A percentile compares a stretch with the other conserved stretches of the same genome.
Conservation (phyloP, 108 stramenopile genomes). For the Pseudonitzschia delicatissima region DNA sequence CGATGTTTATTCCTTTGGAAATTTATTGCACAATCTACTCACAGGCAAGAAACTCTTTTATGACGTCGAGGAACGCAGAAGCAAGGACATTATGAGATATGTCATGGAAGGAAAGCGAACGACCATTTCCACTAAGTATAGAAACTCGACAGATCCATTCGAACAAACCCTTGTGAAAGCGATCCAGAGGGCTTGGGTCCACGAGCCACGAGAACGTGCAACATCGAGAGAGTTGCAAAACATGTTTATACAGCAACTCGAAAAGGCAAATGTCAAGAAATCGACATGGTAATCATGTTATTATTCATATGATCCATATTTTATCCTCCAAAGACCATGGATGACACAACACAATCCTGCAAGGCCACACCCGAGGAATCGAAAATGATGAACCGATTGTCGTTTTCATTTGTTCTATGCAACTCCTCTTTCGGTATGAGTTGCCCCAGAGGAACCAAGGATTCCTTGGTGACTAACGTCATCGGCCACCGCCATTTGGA, state of each 20-base stretch:
- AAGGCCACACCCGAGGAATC: constrained; percentile 74
- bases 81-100: constrained; percentile 15
- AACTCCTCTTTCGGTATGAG: constrained; percentile 25
- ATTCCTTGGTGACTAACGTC: constrained; percentile 22
- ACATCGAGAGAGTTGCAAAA: constrained; percentile 41
- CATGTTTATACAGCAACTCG: constrained; percentile 8
- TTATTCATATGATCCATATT: neutral
- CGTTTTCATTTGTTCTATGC: constrained; percentile 31
- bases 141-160: constrained; percentile 41
- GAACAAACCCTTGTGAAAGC: constrained; percentile 40
- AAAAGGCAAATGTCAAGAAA: neutral
- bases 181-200: constrained; percentile 49
- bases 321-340: too few relatives aligned
- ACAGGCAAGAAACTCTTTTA: constrained; percentile 51
- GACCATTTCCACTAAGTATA: constrained; percentile 20
- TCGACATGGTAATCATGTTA: neutral
- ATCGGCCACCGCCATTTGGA: constrained; percentile 30
- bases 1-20: constrained; percentile 76
- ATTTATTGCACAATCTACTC: constrained; percentile 58
- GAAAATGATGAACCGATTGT: constrained; percentile 56
- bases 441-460: constrained; percentile 49
- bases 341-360: constrained; percentile 68
- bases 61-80: constrained; percentile 16
- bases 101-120: constrained; percentile 49
- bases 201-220: constrained; percentile 49